Conservation (phyloP, 768 basidiomycete genomes). For the Leucocoprinus birnbaumii region DNA sequence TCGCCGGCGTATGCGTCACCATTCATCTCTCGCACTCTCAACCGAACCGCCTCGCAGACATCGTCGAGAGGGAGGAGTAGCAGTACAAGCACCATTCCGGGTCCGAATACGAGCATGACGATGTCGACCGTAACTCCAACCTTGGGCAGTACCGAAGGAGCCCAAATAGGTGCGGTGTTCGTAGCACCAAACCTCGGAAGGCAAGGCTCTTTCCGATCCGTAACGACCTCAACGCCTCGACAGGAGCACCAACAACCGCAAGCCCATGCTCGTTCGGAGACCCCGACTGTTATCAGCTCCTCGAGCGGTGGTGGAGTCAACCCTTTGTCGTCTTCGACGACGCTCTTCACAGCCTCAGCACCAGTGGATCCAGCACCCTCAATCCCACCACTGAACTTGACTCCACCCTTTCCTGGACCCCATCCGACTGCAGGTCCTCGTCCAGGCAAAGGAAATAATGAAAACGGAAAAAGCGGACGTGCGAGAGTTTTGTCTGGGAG, state of each 20-base stretch:
- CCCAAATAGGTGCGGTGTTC: too few relatives aligned
- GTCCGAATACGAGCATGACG: constrained; percentile 16
- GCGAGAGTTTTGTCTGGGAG: background rate
- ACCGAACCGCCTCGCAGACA: constrained; percentile 61
- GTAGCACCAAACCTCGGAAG: background rate
- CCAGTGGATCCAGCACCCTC: constrained; percentile 31
- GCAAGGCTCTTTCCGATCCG: background rate
- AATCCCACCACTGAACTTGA: constrained; percentile 59
- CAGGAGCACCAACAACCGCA: background rate
- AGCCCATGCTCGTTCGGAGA: background rate
- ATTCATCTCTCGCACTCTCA: constrained; percentile 63
- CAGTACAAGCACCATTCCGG: constrained; percentile 37
- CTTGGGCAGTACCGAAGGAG: too few relatives aligned
- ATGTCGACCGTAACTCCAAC: too few relatives aligned
- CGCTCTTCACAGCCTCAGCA: background rate
- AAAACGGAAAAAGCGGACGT: constrained; percentile 16
- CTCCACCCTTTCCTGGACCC: constrained; percentile 48
- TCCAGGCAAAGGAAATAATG: constrained; percentile 10
- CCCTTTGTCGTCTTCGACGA: background rate
- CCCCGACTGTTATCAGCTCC: background rate
- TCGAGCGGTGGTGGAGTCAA: background rate
- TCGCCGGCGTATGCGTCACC: constrained; percentile 45
- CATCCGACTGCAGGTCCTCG: constrained; percentile 26
- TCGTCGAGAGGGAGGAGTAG: constrained; percentile 53
- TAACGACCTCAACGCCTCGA: background rate